phyloP scores from a whole-genome alignment of 495 filamentous ascomycete genomes.

The Aspergillus avenaceus region DNA sequence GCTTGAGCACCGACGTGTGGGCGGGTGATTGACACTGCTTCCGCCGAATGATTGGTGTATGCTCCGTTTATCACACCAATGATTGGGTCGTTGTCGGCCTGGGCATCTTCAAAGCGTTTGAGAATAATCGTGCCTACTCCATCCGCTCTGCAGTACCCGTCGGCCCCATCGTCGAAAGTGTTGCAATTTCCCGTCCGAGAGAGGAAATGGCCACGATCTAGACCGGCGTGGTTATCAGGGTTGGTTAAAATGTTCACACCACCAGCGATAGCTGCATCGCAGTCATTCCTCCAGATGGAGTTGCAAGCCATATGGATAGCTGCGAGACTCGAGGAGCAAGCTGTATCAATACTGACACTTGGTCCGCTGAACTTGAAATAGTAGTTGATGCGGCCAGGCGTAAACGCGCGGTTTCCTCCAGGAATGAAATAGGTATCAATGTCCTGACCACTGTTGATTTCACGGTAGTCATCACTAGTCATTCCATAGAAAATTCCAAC shows the following conservation, averaged over 20 bases:
- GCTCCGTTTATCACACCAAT: constrained; percentile 63
- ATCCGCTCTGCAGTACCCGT: constrained; percentile 77
- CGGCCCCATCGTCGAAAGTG: constrained; percentile 70
- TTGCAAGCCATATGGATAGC: constrained; percentile 83
- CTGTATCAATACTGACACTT: constrained; percentile 82
- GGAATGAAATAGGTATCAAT: constrained; percentile 94
- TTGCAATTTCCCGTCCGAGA: constrained; percentile 78
- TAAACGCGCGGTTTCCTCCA: constrained; percentile 82
- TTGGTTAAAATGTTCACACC: constrained; percentile 80
- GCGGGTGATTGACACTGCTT: constrained; percentile 77
- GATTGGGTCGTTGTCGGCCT: constrained; percentile 70
- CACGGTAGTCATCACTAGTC: constrained; percentile 88
- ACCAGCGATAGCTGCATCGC: constrained; percentile 79
- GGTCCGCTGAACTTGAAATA: constrained; percentile 87
- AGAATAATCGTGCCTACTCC: constrained; percentile 66
- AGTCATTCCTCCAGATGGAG: constrained; percentile 74
- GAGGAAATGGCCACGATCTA: constrained; percentile 79
- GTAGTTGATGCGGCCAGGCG: constrained; percentile 83
- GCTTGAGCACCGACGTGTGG: constrained; percentile 74
- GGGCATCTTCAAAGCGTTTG: constrained; percentile 71
- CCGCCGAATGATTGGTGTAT: constrained; percentile 71
- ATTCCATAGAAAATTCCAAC: constrained; percentile 92
- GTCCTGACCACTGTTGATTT: constrained; percentile 85
- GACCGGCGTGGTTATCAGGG: constrained; percentile 78
- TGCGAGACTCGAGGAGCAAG: constrained; percentile 81